phyloP scores from a whole-genome alignment of 2,329 filamentous ascomycete genomes.

The Curvularia verruculosa region DNA sequence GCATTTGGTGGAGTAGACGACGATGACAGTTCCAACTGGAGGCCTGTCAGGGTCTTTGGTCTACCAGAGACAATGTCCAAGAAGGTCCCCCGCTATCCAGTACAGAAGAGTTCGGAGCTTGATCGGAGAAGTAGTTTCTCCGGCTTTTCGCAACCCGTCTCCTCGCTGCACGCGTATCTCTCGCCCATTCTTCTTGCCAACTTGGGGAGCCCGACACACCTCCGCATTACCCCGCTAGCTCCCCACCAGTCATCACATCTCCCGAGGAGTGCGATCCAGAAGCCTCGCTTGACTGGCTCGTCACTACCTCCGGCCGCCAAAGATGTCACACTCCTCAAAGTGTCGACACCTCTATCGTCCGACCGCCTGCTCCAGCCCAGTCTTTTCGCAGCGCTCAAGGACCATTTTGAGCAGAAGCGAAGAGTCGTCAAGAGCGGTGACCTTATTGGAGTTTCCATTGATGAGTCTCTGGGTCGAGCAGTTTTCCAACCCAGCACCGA shows the following conservation, averaged over 20 bases:
- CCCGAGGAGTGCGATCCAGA: constrained; percentile 48
- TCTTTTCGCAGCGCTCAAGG: constrained; percentile 83
- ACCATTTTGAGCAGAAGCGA: constrained; percentile 82
- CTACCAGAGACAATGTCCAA: constrained; percentile 73
- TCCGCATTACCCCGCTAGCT: constrained; percentile 76
- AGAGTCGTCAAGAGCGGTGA: constrained; percentile 87
- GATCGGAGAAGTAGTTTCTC: constrained; percentile 59
- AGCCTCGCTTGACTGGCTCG: constrained; percentile 51
- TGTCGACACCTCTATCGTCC: constrained; percentile 86
- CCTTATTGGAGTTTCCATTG: constrained; percentile 85
- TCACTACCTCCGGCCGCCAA: constrained; percentile 66
- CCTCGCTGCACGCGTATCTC: constrained; percentile 64
- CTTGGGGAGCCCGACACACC: constrained; percentile 75
- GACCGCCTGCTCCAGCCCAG: constrained; percentile 85
- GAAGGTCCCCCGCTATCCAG: constrained; percentile 61
- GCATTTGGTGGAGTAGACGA: constrained; percentile 71
- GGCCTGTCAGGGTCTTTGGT: constrained; percentile 86
- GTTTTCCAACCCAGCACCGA: constrained; percentile 76
- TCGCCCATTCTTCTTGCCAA: constrained; percentile 90
- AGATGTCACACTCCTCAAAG: constrained; percentile 86
- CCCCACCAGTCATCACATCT: constrained; percentile 52
- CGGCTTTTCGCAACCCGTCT: constrained; percentile 33
- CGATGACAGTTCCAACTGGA: constrained; percentile 69
- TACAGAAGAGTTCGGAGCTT: constrained; percentile 50
- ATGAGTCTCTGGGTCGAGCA: constrained; percentile 80